Percentiles rank a stretch among this genome's conserved stretches.
phyloP scores from a whole-genome alignment of 2,329 filamentous ascomycete species.

The Botrytis elliptica region DNA sequence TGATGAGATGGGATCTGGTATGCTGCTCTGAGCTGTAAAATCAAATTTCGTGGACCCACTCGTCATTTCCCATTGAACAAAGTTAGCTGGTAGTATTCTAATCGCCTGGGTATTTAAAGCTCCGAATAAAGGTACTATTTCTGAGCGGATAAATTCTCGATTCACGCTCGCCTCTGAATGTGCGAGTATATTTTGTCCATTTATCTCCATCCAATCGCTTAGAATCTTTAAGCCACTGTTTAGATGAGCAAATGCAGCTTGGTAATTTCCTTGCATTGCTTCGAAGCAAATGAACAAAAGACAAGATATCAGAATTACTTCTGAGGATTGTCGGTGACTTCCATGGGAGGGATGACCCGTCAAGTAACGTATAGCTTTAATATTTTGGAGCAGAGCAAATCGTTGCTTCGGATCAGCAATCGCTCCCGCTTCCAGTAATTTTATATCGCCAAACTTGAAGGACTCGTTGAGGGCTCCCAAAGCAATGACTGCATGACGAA shows the following conservation, averaged over 20 bases:
- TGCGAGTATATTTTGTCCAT: background rate
- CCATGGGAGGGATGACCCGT: slow-evolving; percentile 41
- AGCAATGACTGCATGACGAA: slow-evolving; percentile 30
- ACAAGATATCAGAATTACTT: slow-evolving; percentile 24
- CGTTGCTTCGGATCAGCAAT: slow-evolving; percentile 41
- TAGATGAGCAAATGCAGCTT: slow-evolving; percentile 27
- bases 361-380: slow-evolving; percentile 41
- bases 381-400: slow-evolving; percentile 29
- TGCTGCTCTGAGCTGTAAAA: background rate
- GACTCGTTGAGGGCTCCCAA: slow-evolving; percentile 29
- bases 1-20: background rate
- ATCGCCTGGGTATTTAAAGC: slow-evolving; percentile 11
- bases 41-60: background rate
- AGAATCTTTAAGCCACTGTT: slow-evolving; percentile 26
- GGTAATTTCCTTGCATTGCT: slow-evolving; percentile 25
- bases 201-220: slow-evolving; percentile 4
- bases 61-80: background rate
- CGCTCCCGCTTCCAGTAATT: slow-evolving; percentile 1
- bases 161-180: background rate
- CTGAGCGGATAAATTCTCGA: background rate
- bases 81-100: slow-evolving; percentile 5
- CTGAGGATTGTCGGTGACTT: background rate
- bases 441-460: slow-evolving; percentile 21
- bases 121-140: slow-evolving; percentile 12
- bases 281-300: slow-evolving; percentile 30